Evolutionary conservation across 177 flowering plant species (phyloP).

Genomic region (Vitis hybrid): DNA sequence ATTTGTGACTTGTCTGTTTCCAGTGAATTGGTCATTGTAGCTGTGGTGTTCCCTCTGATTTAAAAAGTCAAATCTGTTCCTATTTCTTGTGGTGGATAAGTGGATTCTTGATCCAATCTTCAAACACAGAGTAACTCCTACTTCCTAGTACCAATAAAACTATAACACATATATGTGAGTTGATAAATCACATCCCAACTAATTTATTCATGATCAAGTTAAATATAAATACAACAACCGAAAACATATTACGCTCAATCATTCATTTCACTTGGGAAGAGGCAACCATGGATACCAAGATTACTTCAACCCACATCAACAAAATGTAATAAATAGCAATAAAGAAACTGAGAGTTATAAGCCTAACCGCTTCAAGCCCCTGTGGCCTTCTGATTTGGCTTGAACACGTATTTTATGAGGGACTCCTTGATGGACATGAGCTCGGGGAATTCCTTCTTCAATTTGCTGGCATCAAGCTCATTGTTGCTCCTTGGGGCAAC

Average conservation of each 20-base stretch:
- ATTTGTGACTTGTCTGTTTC: too few species aligned
- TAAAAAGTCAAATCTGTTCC: too few species aligned
- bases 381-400: slow-evolving; percentile 71
- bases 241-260: slow-evolving; percentile 10
- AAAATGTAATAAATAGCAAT: slow-evolving; percentile 12
- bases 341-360: slow-evolving; percentile 8
- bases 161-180: neutral
- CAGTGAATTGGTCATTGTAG: too few species aligned
- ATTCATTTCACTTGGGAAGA: slow-evolving; percentile 11
- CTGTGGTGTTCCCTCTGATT: too few species aligned
- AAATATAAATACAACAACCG: slow-evolving; percentile 16
- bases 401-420: slow-evolving; percentile 69
- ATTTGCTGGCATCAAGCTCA: slow-evolving; percentile 70
- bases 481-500: slow-evolving; percentile 90
- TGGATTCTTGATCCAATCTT: too few species aligned
- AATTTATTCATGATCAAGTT: slow-evolving; percentile 20
- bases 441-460: slow-evolving; percentile 76
- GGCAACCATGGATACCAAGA: neutral
- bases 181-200: slow-evolving; percentile 12
- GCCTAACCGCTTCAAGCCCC: slow-evolving; percentile 23
- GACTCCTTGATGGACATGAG: slow-evolving; percentile 77
- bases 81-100: too few species aligned
- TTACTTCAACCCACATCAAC: slow-evolving; percentile 13
- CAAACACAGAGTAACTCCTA: too few species aligned
- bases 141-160: neutral